Conservation (phyloP, 2,329 filamentous ascomycete species). For the Hymenoscyphus occultus region DNA sequence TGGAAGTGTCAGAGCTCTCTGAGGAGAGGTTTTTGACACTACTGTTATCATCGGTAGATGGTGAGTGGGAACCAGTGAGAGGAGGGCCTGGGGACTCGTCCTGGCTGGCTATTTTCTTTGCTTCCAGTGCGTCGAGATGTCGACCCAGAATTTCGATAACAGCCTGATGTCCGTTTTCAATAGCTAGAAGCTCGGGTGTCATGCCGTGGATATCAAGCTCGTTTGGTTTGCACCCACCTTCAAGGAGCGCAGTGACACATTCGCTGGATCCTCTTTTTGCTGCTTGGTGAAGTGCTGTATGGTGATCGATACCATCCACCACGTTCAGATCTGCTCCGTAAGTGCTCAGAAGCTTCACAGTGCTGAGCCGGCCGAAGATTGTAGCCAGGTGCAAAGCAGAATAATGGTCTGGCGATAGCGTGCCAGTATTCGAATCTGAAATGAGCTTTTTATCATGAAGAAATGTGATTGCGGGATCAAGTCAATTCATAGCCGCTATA, state of each 20-base stretch:
- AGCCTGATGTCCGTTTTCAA: not conserved
- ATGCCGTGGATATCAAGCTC: not conserved
- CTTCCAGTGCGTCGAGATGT: slow-evolving; percentile 1
- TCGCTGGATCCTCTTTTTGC: not conserved
- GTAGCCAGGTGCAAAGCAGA: not conserved
- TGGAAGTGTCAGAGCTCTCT: not conserved
- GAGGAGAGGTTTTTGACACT: not conserved
- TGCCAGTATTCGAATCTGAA: not conserved
- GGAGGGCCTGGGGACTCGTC: not conserved
- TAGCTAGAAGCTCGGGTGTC: not conserved
- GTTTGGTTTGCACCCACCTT: not conserved
- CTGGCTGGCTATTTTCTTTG: not conserved
- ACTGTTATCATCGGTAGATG: not conserved
- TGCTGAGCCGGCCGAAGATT: not conserved
- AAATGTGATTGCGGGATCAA: not conserved
- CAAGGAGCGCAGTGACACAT: not conserved
- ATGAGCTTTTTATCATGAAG: not conserved
- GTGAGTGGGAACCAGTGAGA: not conserved
- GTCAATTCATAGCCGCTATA: not conserved
- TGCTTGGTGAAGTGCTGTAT: not conserved
- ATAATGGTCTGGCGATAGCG: not conserved
- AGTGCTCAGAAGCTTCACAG: not conserved
- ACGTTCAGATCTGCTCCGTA: not conserved
- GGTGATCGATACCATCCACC: not conserved
- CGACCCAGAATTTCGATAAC: not conserved